Percentiles rank a stretch among this genome's conserved stretches.
Evolutionary conservation across 768 basidiomycete genomes (phyloP).

Genomic region (Naganishia friedmannii): DNA sequence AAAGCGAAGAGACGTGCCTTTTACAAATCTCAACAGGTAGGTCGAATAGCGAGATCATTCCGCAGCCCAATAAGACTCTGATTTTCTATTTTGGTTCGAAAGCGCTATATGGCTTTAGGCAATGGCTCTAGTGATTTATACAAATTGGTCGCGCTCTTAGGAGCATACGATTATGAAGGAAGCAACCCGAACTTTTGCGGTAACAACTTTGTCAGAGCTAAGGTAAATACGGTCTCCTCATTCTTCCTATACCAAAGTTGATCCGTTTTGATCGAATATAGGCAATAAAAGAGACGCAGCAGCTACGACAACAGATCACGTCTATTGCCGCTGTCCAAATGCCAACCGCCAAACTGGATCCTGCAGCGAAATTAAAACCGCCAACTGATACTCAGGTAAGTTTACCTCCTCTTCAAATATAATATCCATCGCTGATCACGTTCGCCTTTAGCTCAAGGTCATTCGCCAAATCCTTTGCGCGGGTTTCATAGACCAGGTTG

Average conservation of each 20-base stretch:
- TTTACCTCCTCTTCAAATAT: constrained; percentile 25
- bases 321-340: constrained; percentile 79
- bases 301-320: constrained; percentile 82
- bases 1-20: constrained; percentile 69
- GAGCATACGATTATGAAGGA: constrained; percentile 90
- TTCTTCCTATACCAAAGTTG: not conserved
- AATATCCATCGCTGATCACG: not conserved
- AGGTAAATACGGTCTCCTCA: constrained; percentile 58
- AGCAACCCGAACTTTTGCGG: constrained; percentile 75
- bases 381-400: constrained; percentile 74
- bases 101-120: constrained; percentile 79
- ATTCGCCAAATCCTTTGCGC: constrained; percentile 82
- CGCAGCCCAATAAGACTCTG: not conserved
- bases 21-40: constrained; percentile 75
- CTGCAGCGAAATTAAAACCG: constrained; percentile 66
- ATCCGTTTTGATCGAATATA: constrained; percentile 45
- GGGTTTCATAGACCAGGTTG: constrained; percentile 92
- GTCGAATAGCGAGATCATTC: constrained; percentile 38
- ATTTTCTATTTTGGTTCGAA: not conserved
- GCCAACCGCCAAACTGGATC: constrained; percentile 62
- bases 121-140: constrained; percentile 78
- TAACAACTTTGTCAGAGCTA: constrained; percentile 83
- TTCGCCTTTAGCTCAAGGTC: constrained; percentile 68
- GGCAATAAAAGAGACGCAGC: constrained; percentile 99
- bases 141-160: constrained; percentile 84